Percentiles rank a stretch among this genome's conserved stretches.
Evolutionary conservation across 768 basidiomycete genomes (phyloP).

Genomic region (Leccinum obscurum): DNA sequence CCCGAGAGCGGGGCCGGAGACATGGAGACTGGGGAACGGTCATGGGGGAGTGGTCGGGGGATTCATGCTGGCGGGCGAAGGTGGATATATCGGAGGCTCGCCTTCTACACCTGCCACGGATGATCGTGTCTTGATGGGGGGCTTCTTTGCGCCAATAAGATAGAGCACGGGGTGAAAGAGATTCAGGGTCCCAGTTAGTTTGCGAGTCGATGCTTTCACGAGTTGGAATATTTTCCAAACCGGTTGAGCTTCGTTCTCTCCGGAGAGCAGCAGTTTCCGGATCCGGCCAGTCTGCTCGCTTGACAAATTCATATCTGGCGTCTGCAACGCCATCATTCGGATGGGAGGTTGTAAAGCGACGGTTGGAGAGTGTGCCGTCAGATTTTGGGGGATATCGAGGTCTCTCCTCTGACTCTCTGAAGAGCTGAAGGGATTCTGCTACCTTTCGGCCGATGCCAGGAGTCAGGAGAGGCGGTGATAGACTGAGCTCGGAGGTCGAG

Average conservation of each 20-base stretch:
- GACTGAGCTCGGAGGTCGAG: conserved; percentile 11
- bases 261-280: conserved; percentile 70
- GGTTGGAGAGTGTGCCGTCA: conserved; percentile 29
- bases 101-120: conserved; percentile 64
- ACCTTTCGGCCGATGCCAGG: conserved; percentile 76
- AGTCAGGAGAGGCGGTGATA: conserved; percentile 14
- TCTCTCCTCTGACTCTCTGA: conserved; percentile 66
- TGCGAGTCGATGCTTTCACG: conserved; percentile 42
- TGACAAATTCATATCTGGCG: conserved; percentile 77
- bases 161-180: conserved; percentile 34
- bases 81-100: conserved; percentile 45
- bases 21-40: conserved; percentile 40
- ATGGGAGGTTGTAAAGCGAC: conserved; percentile 35
- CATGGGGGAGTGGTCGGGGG: conserved; percentile 24
- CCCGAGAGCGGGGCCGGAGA: conserved; percentile 43
- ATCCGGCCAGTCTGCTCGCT: conserved; percentile 84
- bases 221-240: conserved; percentile 55
- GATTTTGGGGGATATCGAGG: conserved; percentile 28
- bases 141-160: conserved; percentile 60
- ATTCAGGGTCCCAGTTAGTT: conserved; percentile 25
- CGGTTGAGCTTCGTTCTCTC: conserved; percentile 65
- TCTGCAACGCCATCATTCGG: conserved; percentile 58
- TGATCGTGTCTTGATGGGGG: conserved; percentile 39
- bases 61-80: conserved; percentile 33
- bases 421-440: conserved; percentile 77